These are phyloP conservation scores for Suillus variegatus DNA, from an alignment of 768 basidiomycete species.

Conservation along the genomic window DNA sequence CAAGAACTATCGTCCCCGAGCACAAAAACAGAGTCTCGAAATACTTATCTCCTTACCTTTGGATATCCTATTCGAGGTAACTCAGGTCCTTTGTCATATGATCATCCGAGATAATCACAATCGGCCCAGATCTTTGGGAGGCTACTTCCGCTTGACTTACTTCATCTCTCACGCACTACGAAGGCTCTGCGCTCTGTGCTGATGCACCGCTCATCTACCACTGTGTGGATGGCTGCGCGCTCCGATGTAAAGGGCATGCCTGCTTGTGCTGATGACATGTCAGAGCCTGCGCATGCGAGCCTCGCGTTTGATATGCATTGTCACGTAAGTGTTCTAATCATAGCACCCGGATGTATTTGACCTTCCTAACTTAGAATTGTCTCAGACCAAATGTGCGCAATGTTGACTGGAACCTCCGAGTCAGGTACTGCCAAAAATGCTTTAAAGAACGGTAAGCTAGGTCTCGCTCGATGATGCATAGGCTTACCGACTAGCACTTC, in stretches of 20 bases:
- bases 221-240: conserved; percentile 30
- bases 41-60: conserved; percentile 21
- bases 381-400: conserved; percentile 8
- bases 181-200: conserved; percentile 32
- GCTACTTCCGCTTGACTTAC: conserved; percentile 33
- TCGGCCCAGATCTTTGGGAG: conserved; percentile 23
- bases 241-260: conserved; percentile 24
- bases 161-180: conserved; percentile 32
- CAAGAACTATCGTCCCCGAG: neutral
- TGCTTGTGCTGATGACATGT: conserved; percentile 26
- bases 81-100: conserved; percentile 18
- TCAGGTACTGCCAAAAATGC: conserved; percentile 10
- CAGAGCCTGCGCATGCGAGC: conserved; percentile 30
- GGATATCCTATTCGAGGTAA: conserved; percentile 24
- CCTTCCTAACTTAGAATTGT: neutral
- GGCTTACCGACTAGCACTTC: neutral
- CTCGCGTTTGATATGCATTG: conserved; percentile 32
- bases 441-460: neutral
- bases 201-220: conserved; percentile 18
- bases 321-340: conserved; percentile 24
- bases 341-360: neutral
- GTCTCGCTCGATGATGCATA: neutral
- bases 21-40: conserved; percentile 13
- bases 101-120: conserved; percentile 11
- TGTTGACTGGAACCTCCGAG: conserved; percentile 8